Percentiles rank a stretch among this genome's conserved stretches.
phyloP scores from a whole-genome alignment of 441 rosid genomes.

The Bocquillonia castaneifolia region DNA sequence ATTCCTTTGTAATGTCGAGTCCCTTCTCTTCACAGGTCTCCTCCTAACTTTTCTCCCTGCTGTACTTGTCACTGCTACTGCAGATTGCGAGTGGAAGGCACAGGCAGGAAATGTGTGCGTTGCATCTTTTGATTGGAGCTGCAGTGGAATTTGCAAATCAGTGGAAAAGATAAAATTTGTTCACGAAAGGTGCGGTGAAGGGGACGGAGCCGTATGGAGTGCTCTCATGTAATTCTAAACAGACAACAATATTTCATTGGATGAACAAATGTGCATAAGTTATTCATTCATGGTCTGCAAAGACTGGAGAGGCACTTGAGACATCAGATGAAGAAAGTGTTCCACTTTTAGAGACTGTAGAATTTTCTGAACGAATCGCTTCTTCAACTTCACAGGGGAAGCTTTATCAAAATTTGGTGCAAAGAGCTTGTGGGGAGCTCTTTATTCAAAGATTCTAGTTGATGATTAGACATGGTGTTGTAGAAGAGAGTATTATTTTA shows the following conservation, averaged over 20 bases:
- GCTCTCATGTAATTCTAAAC: constrained; percentile 36
- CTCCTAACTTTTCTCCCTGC: not conserved
- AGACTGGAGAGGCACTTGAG: not conserved
- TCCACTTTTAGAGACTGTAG: not conserved
- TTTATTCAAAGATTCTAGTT: not conserved
- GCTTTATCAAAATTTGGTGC: not conserved
- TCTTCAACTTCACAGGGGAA: not conserved
- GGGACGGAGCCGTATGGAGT: constrained; percentile 81
- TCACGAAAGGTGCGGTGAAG: constrained; percentile 81
- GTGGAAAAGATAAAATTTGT: constrained; percentile 80
- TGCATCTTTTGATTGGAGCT: constrained; percentile 96
- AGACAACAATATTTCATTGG: not conserved
- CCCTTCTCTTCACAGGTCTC: not conserved
- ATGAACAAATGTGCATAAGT: not conserved
- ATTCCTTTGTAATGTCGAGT: not conserved
- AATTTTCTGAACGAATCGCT: not conserved
- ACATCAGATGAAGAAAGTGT: constrained; percentile 10
- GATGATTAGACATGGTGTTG: not conserved
- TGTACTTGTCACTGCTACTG: not conserved
- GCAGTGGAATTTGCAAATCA: constrained; percentile 94
- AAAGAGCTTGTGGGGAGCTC: constrained; percentile 6
- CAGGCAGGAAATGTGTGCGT: constrained; percentile 82
- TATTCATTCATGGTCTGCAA: not conserved
- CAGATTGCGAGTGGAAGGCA: constrained; percentile 98
- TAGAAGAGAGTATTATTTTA: not conserved